phyloP scores from a whole-genome alignment of 2,329 filamentous ascomycete genomes.

The Fusarium sp. region DNA sequence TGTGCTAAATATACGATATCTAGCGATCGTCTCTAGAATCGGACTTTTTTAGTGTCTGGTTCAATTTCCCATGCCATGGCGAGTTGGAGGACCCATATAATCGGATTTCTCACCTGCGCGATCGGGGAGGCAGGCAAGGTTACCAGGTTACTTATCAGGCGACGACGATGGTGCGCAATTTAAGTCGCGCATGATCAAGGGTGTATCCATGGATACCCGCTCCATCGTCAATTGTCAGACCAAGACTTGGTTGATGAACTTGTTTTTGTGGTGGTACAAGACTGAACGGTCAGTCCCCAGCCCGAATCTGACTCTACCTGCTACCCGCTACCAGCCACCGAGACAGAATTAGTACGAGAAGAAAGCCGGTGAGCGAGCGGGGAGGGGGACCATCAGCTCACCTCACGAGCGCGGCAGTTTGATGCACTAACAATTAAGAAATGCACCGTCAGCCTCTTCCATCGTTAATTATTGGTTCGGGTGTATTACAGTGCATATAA shows the following conservation, averaged over 20 bases:
- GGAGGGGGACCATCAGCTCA: neutral
- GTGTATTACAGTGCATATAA: conserved; percentile 12
- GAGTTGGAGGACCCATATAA: neutral
- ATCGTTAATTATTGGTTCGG: conserved; percentile 4
- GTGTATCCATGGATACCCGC: neutral
- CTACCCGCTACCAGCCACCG: conserved; percentile 7
- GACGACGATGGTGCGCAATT: neutral
- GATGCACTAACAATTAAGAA: conserved; percentile 2
- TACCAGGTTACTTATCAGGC: neutral
- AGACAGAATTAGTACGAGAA: neutral
- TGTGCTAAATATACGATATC: neutral
- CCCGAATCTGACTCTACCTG: neutral
- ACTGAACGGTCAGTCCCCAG: conserved; percentile 7
- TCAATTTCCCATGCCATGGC: neutral
- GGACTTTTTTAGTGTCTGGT: neutral
- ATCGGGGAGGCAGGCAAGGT: neutral
- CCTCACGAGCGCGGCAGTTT: neutral
- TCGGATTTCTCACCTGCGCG: neutral
- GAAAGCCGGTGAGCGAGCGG: conserved; percentile 17
- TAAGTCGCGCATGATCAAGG: conserved; percentile 9
- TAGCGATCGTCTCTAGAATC: neutral
- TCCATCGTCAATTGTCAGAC: conserved; percentile 1
- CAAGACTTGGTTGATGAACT: neutral
- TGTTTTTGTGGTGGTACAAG: conserved; percentile 5
- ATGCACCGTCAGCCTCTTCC: neutral